These are phyloP conservation scores for Mucuna pruriens DNA, from an alignment of 306 rosid species.

Conservation along the genomic window DNA sequence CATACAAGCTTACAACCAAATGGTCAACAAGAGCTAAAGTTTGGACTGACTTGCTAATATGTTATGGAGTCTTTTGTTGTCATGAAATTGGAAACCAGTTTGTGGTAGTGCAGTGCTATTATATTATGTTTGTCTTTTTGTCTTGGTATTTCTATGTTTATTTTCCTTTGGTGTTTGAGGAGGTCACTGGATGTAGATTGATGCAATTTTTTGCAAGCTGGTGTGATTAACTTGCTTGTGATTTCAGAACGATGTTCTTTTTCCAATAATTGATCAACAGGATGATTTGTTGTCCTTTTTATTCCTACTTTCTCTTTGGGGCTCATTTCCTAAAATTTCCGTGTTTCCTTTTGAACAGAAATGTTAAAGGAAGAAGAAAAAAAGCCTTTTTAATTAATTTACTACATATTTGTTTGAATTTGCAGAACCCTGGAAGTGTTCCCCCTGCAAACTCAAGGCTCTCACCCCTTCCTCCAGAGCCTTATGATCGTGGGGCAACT, in stretches of 20 bases:
- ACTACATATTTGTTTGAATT: constrained; percentile 33
- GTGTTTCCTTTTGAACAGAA: constrained; percentile 30
- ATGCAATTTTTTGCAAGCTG: constrained; percentile 13
- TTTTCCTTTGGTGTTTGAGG: constrained; percentile 24
- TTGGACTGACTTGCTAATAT: constrained; percentile 9
- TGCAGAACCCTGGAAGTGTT: constrained; percentile 63
- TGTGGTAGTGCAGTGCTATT: constrained; percentile 1
- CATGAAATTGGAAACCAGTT: background rate
- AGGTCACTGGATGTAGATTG: constrained; percentile 15
- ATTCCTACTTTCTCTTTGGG: background rate
- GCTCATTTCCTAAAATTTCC: background rate
- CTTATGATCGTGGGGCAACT: constrained; percentile 77
- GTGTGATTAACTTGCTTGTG: background rate
- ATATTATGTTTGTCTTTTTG: background rate
- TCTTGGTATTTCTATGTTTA: constrained; percentile 1
- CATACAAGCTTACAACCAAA: constrained; percentile 3
- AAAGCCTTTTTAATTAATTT: constrained; percentile 8
- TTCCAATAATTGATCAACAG: background rate
- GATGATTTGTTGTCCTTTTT: constrained; percentile 19
- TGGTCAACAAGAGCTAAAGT: constrained; percentile 17
- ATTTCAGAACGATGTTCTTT: background rate
- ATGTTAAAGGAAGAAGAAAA: background rate
- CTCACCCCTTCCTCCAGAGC: constrained; percentile 85
- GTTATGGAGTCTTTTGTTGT: background rate
- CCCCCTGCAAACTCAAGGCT: constrained; percentile 69